Base-by-base conservation (phyloP, 2,329 filamentous ascomycete genomes). In the Cadophora malorum region DNA sequence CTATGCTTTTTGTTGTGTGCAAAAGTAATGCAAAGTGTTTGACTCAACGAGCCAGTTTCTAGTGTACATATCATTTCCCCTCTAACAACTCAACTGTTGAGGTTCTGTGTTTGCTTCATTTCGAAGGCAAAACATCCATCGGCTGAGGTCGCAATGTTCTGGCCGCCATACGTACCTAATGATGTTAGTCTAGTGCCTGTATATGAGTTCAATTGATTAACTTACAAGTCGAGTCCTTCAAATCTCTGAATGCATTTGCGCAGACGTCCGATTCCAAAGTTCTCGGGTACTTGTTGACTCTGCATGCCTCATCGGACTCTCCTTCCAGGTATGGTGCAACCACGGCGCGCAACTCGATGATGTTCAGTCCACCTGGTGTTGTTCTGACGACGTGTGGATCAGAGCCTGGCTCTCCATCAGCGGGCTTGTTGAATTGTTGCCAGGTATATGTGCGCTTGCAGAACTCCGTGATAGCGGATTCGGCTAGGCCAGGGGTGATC, bases 201-300 rank as follows among this genome's bases (percentile, higher is more conserved):
- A 38, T 2, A 10, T 9, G 14, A 14, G 35, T 38, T 38, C 9
- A 9, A 38, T 28, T 28, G 5, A 28, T 28, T 16, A 53, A 53
- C 25, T 53, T 16, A 53, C 28, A 35, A 35, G 19, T 4, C 28
- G 16, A 35, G 25, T 56, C 28, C 28, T 56, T 56, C 10, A 56
- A 14, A 31, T 56, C 16, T 33, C 16, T 56, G 35, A 56, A 56
- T 35, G 53, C 28, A n/a, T 35, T 35, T 35, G 28, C 28, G 28
- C 53, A 56, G 53, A 56, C 16, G 2, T 56, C 28, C n/a, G 28
- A 6, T 6, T 35, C 7, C 5, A 56, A 35, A 56, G 28, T 56
- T n/a, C 53, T 19, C 9, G 53, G 53, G 28, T 56, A 56, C 16
- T 56, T 56, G 53, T 56, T 56, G 4, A 56, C 28, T 56, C 28